These are phyloP conservation scores for Fusarium sp. DNA, from an alignment of 2,329 filamentous ascomycete species.

Conservation along the genomic window DNA sequence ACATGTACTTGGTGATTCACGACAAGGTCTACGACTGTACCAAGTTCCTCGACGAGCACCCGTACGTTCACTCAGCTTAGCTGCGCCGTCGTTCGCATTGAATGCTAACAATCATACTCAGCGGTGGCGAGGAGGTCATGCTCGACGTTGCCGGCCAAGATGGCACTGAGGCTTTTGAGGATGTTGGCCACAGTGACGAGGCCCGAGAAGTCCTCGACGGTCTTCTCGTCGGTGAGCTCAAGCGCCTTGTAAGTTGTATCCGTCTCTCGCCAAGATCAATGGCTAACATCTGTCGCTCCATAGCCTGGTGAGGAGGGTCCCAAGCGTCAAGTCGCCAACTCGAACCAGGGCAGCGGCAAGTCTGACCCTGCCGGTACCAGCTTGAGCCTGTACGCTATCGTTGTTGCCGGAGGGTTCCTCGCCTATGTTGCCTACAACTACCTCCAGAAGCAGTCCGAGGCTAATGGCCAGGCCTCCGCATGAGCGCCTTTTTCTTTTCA, in stretches of 20 bases:
- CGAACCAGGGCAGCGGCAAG: slow-evolving; percentile 59
- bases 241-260: slow-evolving; percentile 73
- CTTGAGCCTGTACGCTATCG: slow-evolving; percentile 80
- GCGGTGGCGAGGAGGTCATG: slow-evolving; percentile 97
- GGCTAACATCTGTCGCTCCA: slow-evolving; percentile 41
- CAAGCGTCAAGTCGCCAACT: slow-evolving; percentile 58
- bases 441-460: slow-evolving; percentile 66
- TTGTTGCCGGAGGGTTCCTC: slow-evolving; percentile 78
- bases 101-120: slow-evolving; percentile 51
- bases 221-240: slow-evolving; percentile 78
- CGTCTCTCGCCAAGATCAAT: neutral
- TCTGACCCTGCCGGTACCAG: slow-evolving; percentile 67
- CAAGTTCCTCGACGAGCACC: slow-evolving; percentile 96
- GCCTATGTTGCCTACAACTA: slow-evolving; percentile 90
- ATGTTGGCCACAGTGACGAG: slow-evolving; percentile 99
- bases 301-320: slow-evolving; percentile 82
- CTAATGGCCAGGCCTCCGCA: slow-evolving; percentile 35
- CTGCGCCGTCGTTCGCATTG: slow-evolving; percentile 2
- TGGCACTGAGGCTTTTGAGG: slow-evolving; percentile 97
- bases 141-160: slow-evolving; percentile 97
- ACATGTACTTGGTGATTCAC: slow-evolving; percentile 90
- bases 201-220: slow-evolving; percentile 90
- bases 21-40: slow-evolving; percentile 94
- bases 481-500: slow-evolving; percentile 38
- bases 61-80: slow-evolving; percentile 61